phyloP scores from a whole-genome alignment of 179 eudicot genomes.

The Amaranthus tricolor region DNA sequence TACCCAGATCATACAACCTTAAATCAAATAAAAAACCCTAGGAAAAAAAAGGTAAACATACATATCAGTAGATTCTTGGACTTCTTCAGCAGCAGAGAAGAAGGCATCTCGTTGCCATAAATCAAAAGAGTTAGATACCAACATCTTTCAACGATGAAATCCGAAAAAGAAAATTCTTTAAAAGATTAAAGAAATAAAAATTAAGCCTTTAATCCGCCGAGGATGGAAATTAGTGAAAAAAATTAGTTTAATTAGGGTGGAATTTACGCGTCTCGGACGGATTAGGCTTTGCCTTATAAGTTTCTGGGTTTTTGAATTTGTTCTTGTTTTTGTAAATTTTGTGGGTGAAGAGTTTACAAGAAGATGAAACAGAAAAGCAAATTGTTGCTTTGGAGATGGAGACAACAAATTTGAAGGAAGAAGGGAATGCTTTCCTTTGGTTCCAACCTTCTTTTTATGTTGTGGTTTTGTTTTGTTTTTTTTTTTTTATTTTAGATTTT shows the following conservation, averaged over 20 bases:
- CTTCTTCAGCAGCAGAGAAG: slow-evolving; percentile 87
- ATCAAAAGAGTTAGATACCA: slow-evolving; percentile 57
- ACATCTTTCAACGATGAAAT: slow-evolving; percentile 21
- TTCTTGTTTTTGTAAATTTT: slow-evolving; percentile 6
- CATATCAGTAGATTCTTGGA: slow-evolving; percentile 87
- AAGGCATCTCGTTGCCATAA: slow-evolving; percentile 84
- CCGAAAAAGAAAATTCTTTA: not conserved
- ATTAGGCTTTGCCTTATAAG: slow-evolving; percentile 5
- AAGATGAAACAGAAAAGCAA: slow-evolving; percentile 7
- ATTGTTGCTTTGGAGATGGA: not conserved
- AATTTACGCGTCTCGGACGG: not conserved
- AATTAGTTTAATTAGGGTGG: not conserved
- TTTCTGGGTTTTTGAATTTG: slow-evolving; percentile 5
- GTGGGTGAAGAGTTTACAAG: slow-evolving; percentile 3
- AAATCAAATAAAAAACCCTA: not conserved
- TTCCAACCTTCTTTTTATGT: too few species aligned
- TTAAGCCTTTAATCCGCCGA: slow-evolving; percentile 21
- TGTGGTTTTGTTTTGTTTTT: too few species aligned
- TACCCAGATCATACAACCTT: slow-evolving; percentile 1
- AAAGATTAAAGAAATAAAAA: not conserved
- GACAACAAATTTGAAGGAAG: slow-evolving; percentile 4
- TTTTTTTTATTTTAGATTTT: not conserved
- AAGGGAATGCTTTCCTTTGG: not conserved
- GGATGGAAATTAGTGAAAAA: not conserved
- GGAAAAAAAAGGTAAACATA: slow-evolving; percentile 29